Evolutionary conservation across 2,329 filamentous ascomycete genomes (phyloP), one percentile per base, ranked within the genome.

Genomic region (Clonostachys chloroleuca): DNA sequence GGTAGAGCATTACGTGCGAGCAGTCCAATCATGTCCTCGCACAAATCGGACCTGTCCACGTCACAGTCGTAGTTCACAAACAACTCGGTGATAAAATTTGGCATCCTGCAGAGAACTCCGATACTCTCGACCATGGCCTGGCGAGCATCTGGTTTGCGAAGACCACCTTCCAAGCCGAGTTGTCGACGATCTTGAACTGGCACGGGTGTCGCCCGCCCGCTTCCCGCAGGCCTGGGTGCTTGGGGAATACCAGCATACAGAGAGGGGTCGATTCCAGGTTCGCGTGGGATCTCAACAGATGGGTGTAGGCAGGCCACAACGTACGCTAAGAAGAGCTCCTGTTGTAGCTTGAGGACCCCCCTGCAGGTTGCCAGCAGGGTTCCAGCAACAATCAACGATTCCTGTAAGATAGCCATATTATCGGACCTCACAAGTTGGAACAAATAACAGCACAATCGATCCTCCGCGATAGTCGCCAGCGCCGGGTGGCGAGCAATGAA

Each of bases 1-100:
- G 94, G 95, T 54, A 99, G 87, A 3, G 94, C 94, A 63, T 96
- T 99, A 49, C 94, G 82, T 17, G 94, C 92, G 14, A 99, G 73
- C 34, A 99, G 77, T 1, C 94, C 92, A 50, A 99, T 83, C 80
- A 97, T 87, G 60, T 99, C 95, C 70, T 96, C 89, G 59, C 94
- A 99, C 6, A 99, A 72, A 68, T 99, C 94, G 45, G 85, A 86
- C 44, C 92, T 82, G 61, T 99, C 89, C 45, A 90, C 84, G 60
- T 97, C 92, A 60, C 92, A 99, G 65, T 99, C 94, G 62, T 97
- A 99, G 66, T 99, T 99, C 67, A 97, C 84, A 62, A 96, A 99
- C 8, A 99, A 77, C 65, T 99, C 95, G 12, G 87, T 84, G 83
- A 97, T 91, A 61, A 95, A 99, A 40, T 85, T 92, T 1, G 94